Percentiles rank a stretch among this genome's conserved stretches.
Evolutionary conservation across 1,284 basidiomycete species (phyloP).

Genomic region (Ustilago cynodontis): DNA sequence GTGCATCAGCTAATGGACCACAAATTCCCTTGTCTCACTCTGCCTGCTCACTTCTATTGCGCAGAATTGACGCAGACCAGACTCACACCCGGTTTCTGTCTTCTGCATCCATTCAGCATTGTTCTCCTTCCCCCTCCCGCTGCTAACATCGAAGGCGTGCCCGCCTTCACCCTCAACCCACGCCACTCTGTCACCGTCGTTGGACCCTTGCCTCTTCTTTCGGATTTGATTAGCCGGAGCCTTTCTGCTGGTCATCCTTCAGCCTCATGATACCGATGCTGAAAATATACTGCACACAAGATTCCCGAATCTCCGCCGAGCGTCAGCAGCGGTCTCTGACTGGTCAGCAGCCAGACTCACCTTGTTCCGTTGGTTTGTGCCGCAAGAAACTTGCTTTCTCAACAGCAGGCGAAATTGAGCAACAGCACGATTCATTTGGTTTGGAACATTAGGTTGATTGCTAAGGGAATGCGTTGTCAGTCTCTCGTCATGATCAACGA

Average conservation of each 20-base stretch:
- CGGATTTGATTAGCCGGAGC: not conserved
- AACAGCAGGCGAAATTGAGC: not conserved
- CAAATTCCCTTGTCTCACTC: not conserved
- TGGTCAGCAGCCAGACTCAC: not conserved
- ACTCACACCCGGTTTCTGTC: not conserved
- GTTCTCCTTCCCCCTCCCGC: not conserved
- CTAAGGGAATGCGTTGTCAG: not conserved
- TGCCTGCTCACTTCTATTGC: not conserved
- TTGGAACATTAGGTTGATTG: not conserved
- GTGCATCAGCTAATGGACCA: not conserved
- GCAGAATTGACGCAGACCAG: slow-evolving; percentile 1
- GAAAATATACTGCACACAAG: not conserved
- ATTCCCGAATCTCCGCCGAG: slow-evolving; percentile 14
- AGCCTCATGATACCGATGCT: not conserved
- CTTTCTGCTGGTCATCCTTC: not conserved
- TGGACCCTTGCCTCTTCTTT: not conserved
- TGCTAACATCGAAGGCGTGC: not conserved
- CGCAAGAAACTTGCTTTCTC: not conserved
- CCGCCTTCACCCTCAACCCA: slow-evolving; percentile 13
- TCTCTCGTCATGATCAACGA: not conserved
- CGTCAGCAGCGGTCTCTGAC: not conserved
- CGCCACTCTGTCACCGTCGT: not conserved
- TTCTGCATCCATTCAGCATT: not conserved
- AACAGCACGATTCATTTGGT: not conserved
- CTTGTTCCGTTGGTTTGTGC: not conserved